Evolutionary conservation across 306 rosid genomes (phyloP).

Genomic region (Lablab purpureus): DNA sequence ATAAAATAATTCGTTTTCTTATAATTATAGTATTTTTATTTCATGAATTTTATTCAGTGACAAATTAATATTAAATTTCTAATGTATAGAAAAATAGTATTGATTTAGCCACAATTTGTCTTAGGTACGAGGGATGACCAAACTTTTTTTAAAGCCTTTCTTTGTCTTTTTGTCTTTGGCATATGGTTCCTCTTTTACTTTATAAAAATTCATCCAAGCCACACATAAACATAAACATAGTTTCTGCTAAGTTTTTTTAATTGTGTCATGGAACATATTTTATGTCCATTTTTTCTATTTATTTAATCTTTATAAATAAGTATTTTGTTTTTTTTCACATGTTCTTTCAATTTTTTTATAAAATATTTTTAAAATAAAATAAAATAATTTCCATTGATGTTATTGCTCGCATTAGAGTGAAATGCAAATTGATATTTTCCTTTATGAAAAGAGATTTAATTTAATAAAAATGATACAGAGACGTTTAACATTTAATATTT

Average conservation of each 20-base stretch:
- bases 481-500: too few species aligned
- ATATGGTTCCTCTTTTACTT: neutral
- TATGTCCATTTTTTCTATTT: neutral
- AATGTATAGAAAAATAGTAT: too few species aligned
- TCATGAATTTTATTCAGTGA: too few species aligned
- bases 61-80: too few species aligned
- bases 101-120: neutral
- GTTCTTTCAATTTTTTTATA: too few species aligned
- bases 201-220: neutral
- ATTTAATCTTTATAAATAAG: neutral
- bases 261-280: neutral
- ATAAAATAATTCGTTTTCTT: too few species aligned
- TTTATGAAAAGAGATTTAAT: neutral
- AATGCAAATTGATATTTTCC: neutral
- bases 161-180: neutral
- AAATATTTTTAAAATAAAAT: neutral
- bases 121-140: neutral
- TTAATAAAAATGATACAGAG: too few species aligned
- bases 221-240: too few species aligned
- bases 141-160: neutral
- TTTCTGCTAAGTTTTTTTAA: neutral
- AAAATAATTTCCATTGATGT: neutral
- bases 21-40: too few species aligned
- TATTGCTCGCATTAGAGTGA: neutral
- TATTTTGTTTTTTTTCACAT: too few species aligned